phyloP scores from a whole-genome alignment of 208 protist genomes.

The Angomonas desouzai region DNA sequence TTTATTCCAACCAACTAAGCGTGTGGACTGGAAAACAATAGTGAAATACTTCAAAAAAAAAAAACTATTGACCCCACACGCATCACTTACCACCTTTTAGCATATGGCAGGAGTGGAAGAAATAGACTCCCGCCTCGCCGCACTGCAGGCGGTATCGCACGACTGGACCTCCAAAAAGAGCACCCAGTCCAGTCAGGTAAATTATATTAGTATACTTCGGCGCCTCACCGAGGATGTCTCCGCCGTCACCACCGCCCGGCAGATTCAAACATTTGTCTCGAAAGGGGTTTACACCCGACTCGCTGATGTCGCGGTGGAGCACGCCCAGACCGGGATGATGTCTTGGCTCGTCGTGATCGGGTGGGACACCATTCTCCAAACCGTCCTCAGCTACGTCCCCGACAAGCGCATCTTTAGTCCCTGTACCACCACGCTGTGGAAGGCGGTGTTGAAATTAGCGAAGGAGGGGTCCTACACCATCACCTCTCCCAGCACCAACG shows the following conservation, averaged over 20 bases:
- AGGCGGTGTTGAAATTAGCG: conserved; percentile 20
- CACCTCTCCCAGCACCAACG: neutral
- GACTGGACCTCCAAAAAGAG: conserved; percentile 7
- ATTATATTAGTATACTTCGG: conserved; percentile 24
- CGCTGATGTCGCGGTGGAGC: conserved; percentile 32
- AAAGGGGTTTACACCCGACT: conserved; percentile 22
- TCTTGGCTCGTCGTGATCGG: conserved; percentile 35
- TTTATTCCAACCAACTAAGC: too few species aligned
- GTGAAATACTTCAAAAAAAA: too few species aligned
- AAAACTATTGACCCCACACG: too few species aligned
- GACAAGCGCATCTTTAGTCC: conserved; percentile 17
- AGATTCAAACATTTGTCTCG: neutral
- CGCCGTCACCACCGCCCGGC: conserved; percentile 6
- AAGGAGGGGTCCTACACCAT: neutral
- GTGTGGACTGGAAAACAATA: too few species aligned
- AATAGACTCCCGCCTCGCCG: conserved; percentile 8
- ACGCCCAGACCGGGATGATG: conserved; percentile 33
- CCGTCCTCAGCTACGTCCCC: conserved; percentile 19
- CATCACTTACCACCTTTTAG: too few species aligned
- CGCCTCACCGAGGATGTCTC: conserved; percentile 26
- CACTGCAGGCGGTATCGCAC: conserved; percentile 12
- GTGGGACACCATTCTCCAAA: conserved; percentile 38
- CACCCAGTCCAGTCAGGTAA: conserved; percentile 13
- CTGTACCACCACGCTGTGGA: conserved; percentile 24
- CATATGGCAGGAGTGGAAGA: neutral